Percentiles rank a stretch among this genome's conserved stretches.
phyloP scores from a whole-genome alignment of 768 basidiomycete genomes.

The Pisolithus tinctorius region DNA sequence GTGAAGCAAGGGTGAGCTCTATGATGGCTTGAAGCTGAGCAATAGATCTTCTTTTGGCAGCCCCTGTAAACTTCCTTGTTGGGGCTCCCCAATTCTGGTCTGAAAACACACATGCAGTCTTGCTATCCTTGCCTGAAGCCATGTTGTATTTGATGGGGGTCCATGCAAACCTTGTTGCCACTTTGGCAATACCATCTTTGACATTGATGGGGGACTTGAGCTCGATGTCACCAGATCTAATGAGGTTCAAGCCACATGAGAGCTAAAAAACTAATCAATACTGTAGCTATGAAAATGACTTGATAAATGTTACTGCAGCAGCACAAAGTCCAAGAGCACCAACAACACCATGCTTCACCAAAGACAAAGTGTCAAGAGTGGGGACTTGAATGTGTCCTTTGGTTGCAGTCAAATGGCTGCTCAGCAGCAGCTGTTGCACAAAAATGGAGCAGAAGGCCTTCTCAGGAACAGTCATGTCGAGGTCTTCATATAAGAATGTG shows the following conservation, averaged over 20 bases:
- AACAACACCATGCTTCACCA: background rate
- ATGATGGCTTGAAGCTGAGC: no score
- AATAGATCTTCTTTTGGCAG: background rate
- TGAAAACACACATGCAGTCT: background rate
- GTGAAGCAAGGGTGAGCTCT: no score
- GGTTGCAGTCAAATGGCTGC: constrained; percentile 1
- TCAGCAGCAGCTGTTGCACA: background rate
- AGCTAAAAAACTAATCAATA: background rate
- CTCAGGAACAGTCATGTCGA: background rate
- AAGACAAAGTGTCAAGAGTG: background rate
- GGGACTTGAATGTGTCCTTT: background rate
- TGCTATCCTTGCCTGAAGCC: constrained; percentile 4
- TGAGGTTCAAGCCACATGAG: background rate
- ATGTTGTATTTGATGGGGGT: background rate
- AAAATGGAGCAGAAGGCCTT: background rate
- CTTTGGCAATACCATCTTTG: background rate
- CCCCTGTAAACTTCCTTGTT: background rate
- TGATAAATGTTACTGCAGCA: background rate
- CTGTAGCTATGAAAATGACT: background rate
- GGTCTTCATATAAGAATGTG: background rate
- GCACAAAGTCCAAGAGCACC: background rate
- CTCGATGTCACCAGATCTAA: background rate
- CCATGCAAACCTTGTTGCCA: background rate
- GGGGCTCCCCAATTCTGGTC: constrained; percentile 3
- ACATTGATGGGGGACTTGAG: background rate